Conservation (phyloP, 352 stramenopile species). For the Phytophthora pinifolia region DNA sequence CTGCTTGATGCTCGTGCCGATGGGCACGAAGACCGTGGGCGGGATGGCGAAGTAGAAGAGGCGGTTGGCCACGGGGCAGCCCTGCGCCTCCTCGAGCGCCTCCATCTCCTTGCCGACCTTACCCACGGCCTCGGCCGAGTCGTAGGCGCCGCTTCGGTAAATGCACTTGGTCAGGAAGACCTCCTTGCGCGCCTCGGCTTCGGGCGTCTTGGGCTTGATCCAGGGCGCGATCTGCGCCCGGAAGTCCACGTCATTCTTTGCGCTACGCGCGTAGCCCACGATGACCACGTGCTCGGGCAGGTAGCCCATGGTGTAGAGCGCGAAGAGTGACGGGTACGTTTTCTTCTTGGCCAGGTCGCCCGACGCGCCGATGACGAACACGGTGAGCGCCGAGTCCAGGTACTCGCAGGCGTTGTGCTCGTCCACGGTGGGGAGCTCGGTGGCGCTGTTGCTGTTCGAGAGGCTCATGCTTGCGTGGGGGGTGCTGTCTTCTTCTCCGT, state of each 20-base stretch:
- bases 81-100: constrained; percentile 52
- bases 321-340: constrained; percentile 92
- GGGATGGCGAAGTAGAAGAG: constrained; percentile 98
- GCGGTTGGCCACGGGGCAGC: constrained; percentile 63
- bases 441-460: constrained; percentile 25
- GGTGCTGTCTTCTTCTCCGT: constrained; percentile 26
- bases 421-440: constrained; percentile 23
- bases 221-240: constrained; percentile 68
- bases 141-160: constrained; percentile 81
- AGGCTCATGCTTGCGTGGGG: constrained; percentile 39
- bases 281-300: constrained; percentile 84
- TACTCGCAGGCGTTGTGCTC: constrained; percentile 71
- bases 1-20: constrained; percentile 92
- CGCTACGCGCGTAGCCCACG: constrained; percentile 81
- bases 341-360: constrained; percentile 92
- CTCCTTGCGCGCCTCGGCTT: constrained; percentile 59
- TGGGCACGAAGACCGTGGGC: constrained; percentile 95
- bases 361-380: constrained; percentile 88
- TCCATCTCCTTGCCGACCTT: constrained; percentile 76
- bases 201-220: constrained; percentile 56
- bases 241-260: constrained; percentile 87
- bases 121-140: constrained; percentile 79
- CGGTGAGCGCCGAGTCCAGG: constrained; percentile 64
- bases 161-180: constrained; percentile 78
- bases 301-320: constrained; percentile 78